These are phyloP conservation scores for Strobilomyces dryophilus DNA, from an alignment of 768 basidiomycete species.

Conservation along the genomic window DNA sequence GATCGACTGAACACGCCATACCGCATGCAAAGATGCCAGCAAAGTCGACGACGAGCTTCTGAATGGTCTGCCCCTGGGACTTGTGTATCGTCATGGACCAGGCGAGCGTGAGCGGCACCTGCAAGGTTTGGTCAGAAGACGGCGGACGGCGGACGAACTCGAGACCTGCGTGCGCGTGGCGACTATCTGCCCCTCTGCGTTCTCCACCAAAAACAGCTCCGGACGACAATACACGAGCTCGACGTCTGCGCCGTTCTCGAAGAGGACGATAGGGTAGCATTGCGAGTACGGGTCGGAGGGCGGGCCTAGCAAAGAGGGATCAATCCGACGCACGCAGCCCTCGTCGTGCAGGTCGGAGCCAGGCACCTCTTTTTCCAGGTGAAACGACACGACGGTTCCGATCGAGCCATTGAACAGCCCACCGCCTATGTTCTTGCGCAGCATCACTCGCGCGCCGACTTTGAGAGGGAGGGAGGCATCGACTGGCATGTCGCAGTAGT, in stretches of 20 bases:
- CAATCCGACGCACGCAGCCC: neutral
- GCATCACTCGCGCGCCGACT: neutral
- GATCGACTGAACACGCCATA: neutral
- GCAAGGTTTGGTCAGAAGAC: too few relatives aligned
- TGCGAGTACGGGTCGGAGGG: too few relatives aligned
- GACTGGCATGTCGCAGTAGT: neutral
- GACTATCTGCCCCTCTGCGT: neutral
- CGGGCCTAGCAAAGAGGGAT: too few relatives aligned
- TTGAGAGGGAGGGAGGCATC: neutral
- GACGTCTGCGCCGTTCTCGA: too few relatives aligned
- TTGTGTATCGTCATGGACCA: constrained; percentile 2
- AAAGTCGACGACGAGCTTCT: neutral
- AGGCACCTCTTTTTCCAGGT: neutral
- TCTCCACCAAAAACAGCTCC: neutral
- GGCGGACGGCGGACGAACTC: too few relatives aligned
- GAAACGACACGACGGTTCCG: neutral
- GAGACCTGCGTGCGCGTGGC: neutral
- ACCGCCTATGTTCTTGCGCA: neutral
- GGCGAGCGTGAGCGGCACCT: neutral
- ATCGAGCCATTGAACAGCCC: neutral
- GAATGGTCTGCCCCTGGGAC: neutral
- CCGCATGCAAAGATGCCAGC: neutral
- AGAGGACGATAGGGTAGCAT: too few relatives aligned
- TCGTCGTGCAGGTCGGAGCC: neutral
- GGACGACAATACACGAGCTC: neutral